phyloP scores from a whole-genome alignment of 2,329 filamentous ascomycete genomes.

The Penicillium sp. region DNA sequence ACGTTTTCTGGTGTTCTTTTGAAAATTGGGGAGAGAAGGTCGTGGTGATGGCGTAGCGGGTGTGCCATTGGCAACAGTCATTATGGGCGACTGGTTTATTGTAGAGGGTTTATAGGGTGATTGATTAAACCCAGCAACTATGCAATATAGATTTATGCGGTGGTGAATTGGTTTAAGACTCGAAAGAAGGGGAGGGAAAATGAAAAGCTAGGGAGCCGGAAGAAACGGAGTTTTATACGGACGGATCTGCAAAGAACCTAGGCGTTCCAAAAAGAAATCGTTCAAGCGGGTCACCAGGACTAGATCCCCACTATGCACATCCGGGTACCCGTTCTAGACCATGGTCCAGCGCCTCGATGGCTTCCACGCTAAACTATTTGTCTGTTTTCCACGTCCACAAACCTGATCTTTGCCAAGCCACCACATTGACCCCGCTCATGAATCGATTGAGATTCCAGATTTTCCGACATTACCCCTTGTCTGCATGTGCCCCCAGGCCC shows the following conservation, averaged over 20 bases:
- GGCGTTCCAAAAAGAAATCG: not conserved
- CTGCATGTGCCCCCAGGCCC: too few species aligned
- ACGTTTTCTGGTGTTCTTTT: conserved; percentile 31
- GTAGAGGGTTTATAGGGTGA: not conserved
- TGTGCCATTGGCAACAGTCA: conserved; percentile 27
- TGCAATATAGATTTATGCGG: not conserved
- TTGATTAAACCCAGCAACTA: not conserved
- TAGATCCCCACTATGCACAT: not conserved
- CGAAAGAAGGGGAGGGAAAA: not conserved
- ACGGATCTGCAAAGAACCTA: not conserved
- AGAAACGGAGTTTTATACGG: conserved; percentile 3
- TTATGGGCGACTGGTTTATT: conserved; percentile 11
- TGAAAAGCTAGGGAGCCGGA: not conserved
- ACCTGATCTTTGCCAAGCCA: not conserved
- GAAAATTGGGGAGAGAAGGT: conserved; percentile 25
- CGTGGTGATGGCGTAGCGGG: conserved; percentile 22
- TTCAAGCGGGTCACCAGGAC: not conserved
- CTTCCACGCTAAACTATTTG: not conserved
- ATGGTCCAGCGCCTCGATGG: not conserved
- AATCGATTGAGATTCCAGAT: not conserved
- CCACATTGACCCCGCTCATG: not conserved
- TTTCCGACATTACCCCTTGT: not conserved
- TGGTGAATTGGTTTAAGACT: not conserved
- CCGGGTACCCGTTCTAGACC: conserved; percentile 5
- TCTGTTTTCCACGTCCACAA: not conserved